Evolutionary conservation across 2,329 filamentous ascomycete genomes (phyloP).

Genomic region (Trichoderma endophyticum): DNA sequence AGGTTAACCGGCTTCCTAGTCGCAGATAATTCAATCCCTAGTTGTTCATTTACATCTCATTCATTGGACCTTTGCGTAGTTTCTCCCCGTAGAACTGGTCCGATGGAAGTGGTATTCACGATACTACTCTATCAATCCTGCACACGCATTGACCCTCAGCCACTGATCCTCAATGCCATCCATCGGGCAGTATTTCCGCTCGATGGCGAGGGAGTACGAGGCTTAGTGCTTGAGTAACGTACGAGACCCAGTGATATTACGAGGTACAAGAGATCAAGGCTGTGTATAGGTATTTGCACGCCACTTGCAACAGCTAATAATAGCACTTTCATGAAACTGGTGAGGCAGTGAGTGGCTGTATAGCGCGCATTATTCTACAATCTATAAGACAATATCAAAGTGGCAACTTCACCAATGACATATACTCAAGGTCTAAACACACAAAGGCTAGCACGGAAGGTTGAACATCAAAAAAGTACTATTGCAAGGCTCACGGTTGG

Average conservation of each 20-base stretch:
- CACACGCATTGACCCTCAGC: neutral
- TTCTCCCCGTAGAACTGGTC: neutral
- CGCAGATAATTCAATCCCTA: no score
- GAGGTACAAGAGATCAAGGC: neutral
- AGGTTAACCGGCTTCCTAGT: neutral
- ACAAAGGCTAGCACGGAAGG: neutral
- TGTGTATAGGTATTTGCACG: neutral
- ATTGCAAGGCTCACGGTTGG: conserved; percentile 13
- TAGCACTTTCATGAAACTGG: neutral
- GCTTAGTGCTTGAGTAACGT: neutral
- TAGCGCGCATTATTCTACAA: neutral
- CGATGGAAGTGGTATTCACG: neutral
- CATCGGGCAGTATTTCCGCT: neutral
- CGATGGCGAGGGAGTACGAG: neutral
- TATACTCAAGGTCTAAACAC: neutral
- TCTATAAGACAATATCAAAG: neutral
- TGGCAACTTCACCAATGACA: neutral
- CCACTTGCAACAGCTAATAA: neutral
- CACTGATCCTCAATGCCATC: neutral
- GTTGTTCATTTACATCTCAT: neutral
- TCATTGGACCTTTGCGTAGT: neutral
- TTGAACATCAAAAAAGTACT: conserved; percentile 16
- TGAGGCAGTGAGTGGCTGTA: neutral
- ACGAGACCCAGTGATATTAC: neutral
- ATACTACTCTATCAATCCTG: neutral